These are phyloP conservation scores for Sclerotinia glacialis DNA, from an alignment of 2,329 filamentous ascomycete genomes.

Conservation along the genomic window DNA sequence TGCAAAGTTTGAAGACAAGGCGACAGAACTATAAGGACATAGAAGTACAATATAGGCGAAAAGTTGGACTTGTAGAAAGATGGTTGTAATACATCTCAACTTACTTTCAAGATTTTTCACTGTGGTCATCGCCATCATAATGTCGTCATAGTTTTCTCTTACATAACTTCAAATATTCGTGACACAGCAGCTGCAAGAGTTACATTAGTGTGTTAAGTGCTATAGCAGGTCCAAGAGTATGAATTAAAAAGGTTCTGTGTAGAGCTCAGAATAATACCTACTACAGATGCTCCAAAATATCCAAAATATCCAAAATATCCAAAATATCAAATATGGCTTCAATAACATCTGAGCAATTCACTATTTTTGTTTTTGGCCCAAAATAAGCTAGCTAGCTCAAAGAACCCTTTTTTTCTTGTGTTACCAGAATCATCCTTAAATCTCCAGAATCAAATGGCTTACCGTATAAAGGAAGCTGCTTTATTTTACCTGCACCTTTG, in stretches of 20 bases:
- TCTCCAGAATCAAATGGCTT: background rate
- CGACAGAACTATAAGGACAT: background rate
- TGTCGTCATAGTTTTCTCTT: background rate
- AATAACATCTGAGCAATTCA: background rate
- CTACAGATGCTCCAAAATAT: background rate
- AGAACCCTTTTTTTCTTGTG: too few species aligned
- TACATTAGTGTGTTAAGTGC: background rate
- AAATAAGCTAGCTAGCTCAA: background rate
- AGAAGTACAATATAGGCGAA: background rate
- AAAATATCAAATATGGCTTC: background rate
- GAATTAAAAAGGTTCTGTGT: background rate
- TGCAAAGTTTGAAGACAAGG: background rate
- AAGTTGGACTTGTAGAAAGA: background rate
- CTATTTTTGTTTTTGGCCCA: background rate
- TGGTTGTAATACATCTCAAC: background rate
- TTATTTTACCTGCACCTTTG: background rate
- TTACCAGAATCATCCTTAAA: background rate
- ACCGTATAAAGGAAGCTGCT: background rate
- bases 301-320: too few species aligned
- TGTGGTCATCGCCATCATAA: background rate
- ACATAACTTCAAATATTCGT: background rate
- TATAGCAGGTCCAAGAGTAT: background rate
- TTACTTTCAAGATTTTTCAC: background rate
- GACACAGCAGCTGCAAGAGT: background rate
- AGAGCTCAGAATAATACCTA: background rate